phyloP scores from a whole-genome alignment of 2,329 filamentous ascomycete genomes.

The Trichophaea hybrida region DNA sequence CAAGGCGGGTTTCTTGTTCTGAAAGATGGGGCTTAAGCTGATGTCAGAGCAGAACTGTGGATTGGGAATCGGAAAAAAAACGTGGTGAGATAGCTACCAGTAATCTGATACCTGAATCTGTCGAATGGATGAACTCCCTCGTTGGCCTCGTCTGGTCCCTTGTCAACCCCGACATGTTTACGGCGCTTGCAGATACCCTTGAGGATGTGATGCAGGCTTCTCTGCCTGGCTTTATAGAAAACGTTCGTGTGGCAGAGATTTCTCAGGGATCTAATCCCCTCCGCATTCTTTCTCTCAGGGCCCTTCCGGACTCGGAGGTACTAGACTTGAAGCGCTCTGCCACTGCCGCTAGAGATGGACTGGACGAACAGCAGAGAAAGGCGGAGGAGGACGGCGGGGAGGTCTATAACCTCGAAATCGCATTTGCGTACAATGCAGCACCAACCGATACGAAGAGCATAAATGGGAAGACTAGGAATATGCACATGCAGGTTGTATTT shows the following conservation, averaged over 20 bases:
- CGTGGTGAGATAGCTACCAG: constrained; percentile 73
- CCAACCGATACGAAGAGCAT: constrained; percentile 41
- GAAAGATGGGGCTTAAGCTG: background rate
- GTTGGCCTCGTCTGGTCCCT: constrained; percentile 57
- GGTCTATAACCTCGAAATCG: constrained; percentile 62
- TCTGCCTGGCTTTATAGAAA: constrained; percentile 44
- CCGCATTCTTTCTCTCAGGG: constrained; percentile 55
- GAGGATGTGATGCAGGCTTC: constrained; percentile 73
- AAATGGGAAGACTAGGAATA: constrained; percentile 75
- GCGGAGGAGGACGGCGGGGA: constrained; percentile 82
- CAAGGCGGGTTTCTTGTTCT: constrained; percentile 34
- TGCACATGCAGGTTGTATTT: constrained; percentile 94
- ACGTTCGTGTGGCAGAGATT: constrained; percentile 80
- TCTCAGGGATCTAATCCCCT: constrained; percentile 63
- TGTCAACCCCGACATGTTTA: constrained; percentile 61
- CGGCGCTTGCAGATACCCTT: constrained; percentile 52
- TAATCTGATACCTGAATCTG: constrained; percentile 83
- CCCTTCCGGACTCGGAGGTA: constrained; percentile 58
- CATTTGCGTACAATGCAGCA: constrained; percentile 46
- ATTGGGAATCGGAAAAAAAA: constrained; percentile 78
- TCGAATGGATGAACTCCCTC: constrained; percentile 58
- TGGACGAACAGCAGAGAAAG: constrained; percentile 75
- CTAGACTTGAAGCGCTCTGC: constrained; percentile 48
- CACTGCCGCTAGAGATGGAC: constrained; percentile 67
- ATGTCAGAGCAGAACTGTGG: constrained; percentile 43